Conservation (phyloP, 805 yeast species). For the Allodekkera sacchari region DNA sequence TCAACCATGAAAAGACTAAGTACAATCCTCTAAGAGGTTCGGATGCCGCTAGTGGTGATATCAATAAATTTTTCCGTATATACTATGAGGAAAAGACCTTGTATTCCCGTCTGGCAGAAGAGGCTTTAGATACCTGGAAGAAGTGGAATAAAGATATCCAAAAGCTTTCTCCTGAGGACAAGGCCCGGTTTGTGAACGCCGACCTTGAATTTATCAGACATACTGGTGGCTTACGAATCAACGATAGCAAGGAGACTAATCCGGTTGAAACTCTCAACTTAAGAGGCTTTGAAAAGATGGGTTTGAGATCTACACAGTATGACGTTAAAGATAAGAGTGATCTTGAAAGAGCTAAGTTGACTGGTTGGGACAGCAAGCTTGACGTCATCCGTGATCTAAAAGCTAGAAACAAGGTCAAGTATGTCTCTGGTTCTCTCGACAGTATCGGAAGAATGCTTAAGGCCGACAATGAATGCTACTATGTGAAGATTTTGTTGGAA, state of each 20-base stretch:
- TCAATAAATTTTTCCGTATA: slow-evolving; percentile 15
- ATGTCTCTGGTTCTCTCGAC: slow-evolving; percentile 11
- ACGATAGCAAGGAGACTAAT: slow-evolving; percentile 5
- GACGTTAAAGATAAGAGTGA: slow-evolving; percentile 11
- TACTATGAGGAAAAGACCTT: slow-evolving; percentile 12
- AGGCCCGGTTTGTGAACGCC: slow-evolving; percentile 12
- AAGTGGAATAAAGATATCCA: slow-evolving; percentile 13
- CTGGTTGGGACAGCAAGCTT: slow-evolving; percentile 9
- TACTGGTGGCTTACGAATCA: slow-evolving; percentile 10
- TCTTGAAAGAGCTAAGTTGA: slow-evolving; percentile 9
- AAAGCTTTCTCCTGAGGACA: slow-evolving; percentile 9
- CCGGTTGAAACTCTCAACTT: slow-evolving; percentile 9
- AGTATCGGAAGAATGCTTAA: slow-evolving; percentile 13
- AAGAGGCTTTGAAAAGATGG: slow-evolving; percentile 9
- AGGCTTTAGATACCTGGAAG: slow-evolving; percentile 10
- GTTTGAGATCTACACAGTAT: slow-evolving; percentile 14
- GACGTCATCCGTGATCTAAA: slow-evolving; percentile 11
- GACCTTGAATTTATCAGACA: slow-evolving; percentile 8
- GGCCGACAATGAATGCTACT: slow-evolving; percentile 13
- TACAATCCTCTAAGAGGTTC: slow-evolving; percentile 13
- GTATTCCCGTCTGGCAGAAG: slow-evolving; percentile 13
- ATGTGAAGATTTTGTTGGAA: slow-evolving; percentile 9
- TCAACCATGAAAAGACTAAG: slow-evolving; percentile 7
- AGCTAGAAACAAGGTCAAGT: slow-evolving; percentile 5
- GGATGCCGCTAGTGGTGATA: slow-evolving; percentile 17